Percentiles rank a stretch among this genome's conserved stretches.
phyloP scores from a whole-genome alignment of 1,139 yeast species.

The Candida sp. region DNA sequence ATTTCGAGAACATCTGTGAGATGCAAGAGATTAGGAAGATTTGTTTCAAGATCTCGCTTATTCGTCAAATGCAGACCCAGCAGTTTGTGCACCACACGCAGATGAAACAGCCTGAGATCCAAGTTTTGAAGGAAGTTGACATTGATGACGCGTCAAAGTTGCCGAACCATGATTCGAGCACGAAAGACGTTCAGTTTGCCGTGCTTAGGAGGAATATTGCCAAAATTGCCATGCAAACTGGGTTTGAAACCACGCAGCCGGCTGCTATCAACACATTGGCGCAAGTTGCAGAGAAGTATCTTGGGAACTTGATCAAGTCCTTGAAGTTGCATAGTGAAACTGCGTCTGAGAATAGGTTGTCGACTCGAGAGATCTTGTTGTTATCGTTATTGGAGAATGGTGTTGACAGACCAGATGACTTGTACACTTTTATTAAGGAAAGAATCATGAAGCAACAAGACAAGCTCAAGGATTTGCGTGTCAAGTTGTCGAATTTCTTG shows the following conservation, averaged over 20 bases:
- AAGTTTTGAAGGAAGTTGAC: conserved; percentile 67
- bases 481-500: conserved; percentile 72
- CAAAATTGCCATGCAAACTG: conserved; percentile 89
- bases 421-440: conserved; percentile 77
- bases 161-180: conserved; percentile 64
- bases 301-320: conserved; percentile 75
- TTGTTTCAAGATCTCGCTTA: conserved; percentile 87
- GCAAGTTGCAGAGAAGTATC: conserved; percentile 81
- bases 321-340: conserved; percentile 75
- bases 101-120: conserved; percentile 71
- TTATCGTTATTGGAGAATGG: conserved; percentile 85
- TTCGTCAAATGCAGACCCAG: conserved; percentile 91
- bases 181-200: conserved; percentile 62
- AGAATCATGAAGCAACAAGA: conserved; percentile 70
- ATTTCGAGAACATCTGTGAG: conserved; percentile 69
- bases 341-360: conserved; percentile 49
- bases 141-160: conserved; percentile 80
- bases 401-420: conserved; percentile 74
- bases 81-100: conserved; percentile 78
- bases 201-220: conserved; percentile 74
- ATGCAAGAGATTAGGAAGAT: conserved; percentile 89
- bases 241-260: conserved; percentile 86
- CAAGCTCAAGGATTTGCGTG: conserved; percentile 71
- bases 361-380: conserved; percentile 53
- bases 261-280: conserved; percentile 81